phyloP scores from a whole-genome alignment of 2,329 filamentous ascomycete species.

The Cryphonectria parasitica region DNA sequence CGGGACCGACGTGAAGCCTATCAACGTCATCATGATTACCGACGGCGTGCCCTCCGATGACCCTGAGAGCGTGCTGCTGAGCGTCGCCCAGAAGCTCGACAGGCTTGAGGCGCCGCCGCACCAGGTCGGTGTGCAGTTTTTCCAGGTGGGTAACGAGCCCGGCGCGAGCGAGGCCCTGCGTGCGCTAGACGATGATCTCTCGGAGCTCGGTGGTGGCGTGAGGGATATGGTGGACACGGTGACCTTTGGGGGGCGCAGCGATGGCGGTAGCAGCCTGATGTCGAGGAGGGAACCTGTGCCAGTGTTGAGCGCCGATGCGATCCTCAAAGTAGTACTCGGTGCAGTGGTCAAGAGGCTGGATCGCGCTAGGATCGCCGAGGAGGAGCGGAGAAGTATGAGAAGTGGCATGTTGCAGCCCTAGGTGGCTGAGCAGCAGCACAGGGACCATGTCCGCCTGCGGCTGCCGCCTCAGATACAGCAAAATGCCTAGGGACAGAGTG shows the following conservation, averaged over 20 bases:
- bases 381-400: constrained; percentile 27
- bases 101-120: constrained; percentile 69
- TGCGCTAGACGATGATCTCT: constrained; percentile 75
- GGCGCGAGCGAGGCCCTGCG: constrained; percentile 67
- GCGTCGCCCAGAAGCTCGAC: constrained; percentile 72
- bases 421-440: background rate
- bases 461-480: too few relatives aligned
- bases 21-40: constrained; percentile 93
- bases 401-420: constrained; percentile 25
- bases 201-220: constrained; percentile 55
- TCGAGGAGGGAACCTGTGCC: constrained; percentile 16
- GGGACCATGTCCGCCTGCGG: background rate
- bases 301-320: constrained; percentile 66
- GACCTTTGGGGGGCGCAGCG: constrained; percentile 59
- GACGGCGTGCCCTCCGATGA: constrained; percentile 85
- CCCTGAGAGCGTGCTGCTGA: constrained; percentile 70
- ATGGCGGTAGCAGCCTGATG: constrained; percentile 43
- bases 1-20: constrained; percentile 63
- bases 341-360: constrained; percentile 72
- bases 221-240: constrained; percentile 94
- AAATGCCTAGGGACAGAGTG: too few relatives aligned
- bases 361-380: constrained; percentile 40
- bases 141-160: constrained; percentile 82
- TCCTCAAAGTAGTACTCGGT: constrained; percentile 83
- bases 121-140: constrained; percentile 94